A percentile compares a stretch with the other conserved stretches of the same genome.
Conservation (phyloP, 371 early-diverging fungal genomes). For the Mucor indicus region DNA sequence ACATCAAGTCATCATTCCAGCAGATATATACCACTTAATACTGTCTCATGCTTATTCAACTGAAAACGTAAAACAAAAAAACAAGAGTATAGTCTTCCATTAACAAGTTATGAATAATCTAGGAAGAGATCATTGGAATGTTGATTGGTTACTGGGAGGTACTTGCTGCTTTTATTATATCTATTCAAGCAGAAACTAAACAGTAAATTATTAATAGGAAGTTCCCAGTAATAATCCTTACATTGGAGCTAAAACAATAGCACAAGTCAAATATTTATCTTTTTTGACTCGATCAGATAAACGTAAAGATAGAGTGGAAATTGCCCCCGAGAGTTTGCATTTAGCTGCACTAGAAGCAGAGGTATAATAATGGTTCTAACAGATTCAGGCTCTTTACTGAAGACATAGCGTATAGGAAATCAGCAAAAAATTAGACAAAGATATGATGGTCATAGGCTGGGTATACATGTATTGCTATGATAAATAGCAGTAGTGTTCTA, state of each 20-base stretch:
- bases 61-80: constrained; percentile 54
- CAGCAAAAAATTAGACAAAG: constrained; percentile 37
- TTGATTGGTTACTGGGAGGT: constrained; percentile 69
- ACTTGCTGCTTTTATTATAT: constrained; percentile 4
- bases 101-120: too few relatives aligned
- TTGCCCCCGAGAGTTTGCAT: constrained; percentile 61
- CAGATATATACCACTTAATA: constrained; percentile 48
- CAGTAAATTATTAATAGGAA: constrained; percentile 7
- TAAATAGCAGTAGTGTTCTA: too few relatives aligned
- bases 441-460: constrained; percentile 69
- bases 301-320: constrained; percentile 73
- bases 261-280: constrained; percentile 53
- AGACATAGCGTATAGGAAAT: constrained; percentile 30
- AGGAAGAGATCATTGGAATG: constrained; percentile 75
- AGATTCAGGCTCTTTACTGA: background rate
- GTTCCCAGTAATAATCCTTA: constrained; percentile 28
- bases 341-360: constrained; percentile 70
- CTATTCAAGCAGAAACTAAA: too few relatives aligned
- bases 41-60: constrained; percentile 57
- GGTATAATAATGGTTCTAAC: constrained; percentile 16
- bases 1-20: constrained; percentile 38
- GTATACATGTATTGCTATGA: constrained; percentile 22
- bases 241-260: constrained; percentile 28
- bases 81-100: too few relatives aligned
- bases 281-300: constrained; percentile 71